These are phyloP conservation scores for Scheffersomyces illinoinensis DNA, from an alignment of 1,139 yeast species.

Conservation along the genomic window DNA sequence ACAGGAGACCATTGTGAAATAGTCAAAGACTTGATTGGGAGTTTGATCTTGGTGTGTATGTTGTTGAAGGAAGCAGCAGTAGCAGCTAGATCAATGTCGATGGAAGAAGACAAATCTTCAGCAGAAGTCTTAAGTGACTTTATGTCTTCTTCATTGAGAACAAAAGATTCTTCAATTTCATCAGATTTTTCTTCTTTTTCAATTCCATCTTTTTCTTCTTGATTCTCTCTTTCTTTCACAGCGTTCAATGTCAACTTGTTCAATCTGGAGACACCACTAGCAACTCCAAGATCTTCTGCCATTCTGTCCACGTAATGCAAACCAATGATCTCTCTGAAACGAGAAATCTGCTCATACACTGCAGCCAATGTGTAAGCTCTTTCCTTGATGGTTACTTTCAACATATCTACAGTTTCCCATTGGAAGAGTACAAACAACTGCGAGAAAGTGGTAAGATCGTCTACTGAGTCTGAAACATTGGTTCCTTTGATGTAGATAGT, in stretches of 20 bases:
- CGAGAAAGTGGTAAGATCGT: constrained; percentile 34
- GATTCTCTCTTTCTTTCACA: constrained; percentile 15
- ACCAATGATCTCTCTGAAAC: constrained; percentile 48
- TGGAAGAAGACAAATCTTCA: constrained; percentile 9
- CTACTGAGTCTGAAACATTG: constrained; percentile 31
- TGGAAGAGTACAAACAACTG: constrained; percentile 28
- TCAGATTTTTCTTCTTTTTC: constrained; percentile 6
- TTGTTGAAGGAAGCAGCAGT: constrained; percentile 17
- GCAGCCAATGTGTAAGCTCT: constrained; percentile 40
- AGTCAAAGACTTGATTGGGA: constrained; percentile 55
- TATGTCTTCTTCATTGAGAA: constrained; percentile 13
- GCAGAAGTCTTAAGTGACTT: constrained; percentile 16
- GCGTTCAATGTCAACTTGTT: constrained; percentile 29
- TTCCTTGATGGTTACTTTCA: constrained; percentile 28
- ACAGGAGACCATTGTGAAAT: constrained; percentile 90
- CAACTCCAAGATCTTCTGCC: constrained; percentile 21
- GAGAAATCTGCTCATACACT: constrained; percentile 40
- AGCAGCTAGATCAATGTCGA: constrained; percentile 10
- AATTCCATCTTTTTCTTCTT: constrained; percentile 6
- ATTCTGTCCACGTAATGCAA: constrained; percentile 42
- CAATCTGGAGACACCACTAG: constrained; percentile 25
- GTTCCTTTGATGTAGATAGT: constrained; percentile 42
- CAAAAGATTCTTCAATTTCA: constrained; percentile 9
- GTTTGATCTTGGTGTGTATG: constrained; percentile 23
- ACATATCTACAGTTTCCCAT: constrained; percentile 15